Percentiles rank a stretch among this genome's conserved stretches.
Conservation (phyloP, 2,329 filamentous ascomycete species). For the Oidium heveae region DNA sequence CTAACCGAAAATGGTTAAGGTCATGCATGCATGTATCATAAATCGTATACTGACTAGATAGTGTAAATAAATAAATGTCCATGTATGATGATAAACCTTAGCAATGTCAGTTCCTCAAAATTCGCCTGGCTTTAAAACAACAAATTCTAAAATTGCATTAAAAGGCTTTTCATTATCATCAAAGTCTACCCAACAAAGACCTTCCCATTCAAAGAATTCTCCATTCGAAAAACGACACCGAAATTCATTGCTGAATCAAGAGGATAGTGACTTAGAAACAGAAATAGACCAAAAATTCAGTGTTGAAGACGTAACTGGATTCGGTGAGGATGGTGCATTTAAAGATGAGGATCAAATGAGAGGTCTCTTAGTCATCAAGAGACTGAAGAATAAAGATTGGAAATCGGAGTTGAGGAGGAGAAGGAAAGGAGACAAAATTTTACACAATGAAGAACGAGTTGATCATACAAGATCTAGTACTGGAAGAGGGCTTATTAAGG, state of each 20-base stretch:
- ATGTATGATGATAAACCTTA: background rate
- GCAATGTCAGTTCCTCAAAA: constrained; percentile 11
- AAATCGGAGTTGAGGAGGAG: constrained; percentile 22
- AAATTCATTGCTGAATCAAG: constrained; percentile 23
- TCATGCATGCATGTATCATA: no score
- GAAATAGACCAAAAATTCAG: background rate
- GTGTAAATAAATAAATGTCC: no score
- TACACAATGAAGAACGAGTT: constrained; percentile 28
- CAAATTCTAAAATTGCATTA: constrained; percentile 11
- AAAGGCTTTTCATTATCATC: constrained; percentile 19
- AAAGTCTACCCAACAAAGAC: constrained; percentile 6
- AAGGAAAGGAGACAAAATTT: constrained; percentile 23
- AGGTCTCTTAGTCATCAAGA: constrained; percentile 28
- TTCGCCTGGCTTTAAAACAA: constrained; percentile 2
- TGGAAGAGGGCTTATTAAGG: constrained; percentile 2
- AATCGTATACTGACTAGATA: no score
- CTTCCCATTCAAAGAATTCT: constrained; percentile 1
- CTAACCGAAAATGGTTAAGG: no score
- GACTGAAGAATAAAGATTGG: constrained; percentile 36
- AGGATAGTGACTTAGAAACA: constrained; percentile 7
- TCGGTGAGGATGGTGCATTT: constrained; percentile 22
- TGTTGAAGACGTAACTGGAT: constrained; percentile 22
- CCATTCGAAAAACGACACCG: constrained; percentile 18
- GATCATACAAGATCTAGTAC: constrained; percentile 17
- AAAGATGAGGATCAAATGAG: constrained; percentile 10